A percentile compares a stretch with the other conserved stretches of the same genome.
Conservation (phyloP, 495 filamentous ascomycete species). For the Usnea hakonensis region DNA sequence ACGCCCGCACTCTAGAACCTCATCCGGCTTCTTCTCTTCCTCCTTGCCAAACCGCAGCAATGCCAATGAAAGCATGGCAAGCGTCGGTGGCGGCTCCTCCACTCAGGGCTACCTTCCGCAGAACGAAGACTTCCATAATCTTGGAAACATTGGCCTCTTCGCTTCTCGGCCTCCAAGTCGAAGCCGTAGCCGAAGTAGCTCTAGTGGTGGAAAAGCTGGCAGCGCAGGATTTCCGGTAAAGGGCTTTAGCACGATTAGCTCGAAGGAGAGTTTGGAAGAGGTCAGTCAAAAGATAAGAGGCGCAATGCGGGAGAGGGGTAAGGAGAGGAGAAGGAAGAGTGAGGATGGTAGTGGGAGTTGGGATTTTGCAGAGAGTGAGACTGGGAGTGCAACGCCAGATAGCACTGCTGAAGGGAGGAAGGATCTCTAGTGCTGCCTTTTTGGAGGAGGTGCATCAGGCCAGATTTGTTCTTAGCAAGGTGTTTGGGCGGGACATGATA, state of each 20-base stretch:
- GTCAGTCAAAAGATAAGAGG: constrained; percentile 79
- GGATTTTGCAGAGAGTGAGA: constrained; percentile 41
- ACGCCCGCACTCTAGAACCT: constrained; percentile 18
- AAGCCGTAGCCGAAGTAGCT: constrained; percentile 63
- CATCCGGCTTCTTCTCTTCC: constrained; percentile 17
- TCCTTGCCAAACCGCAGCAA: constrained; percentile 6
- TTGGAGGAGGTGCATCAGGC: not conserved
- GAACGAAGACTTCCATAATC: constrained; percentile 88
- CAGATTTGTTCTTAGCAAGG: not conserved
- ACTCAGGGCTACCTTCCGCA: constrained; percentile 55
- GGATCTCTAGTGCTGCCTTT: constrained; percentile 27
- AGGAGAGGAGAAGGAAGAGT: constrained; percentile 62
- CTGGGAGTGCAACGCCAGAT: constrained; percentile 34
- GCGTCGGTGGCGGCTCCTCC: constrained; percentile 30
- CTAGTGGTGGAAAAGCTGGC: constrained; percentile 49
- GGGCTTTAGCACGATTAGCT: constrained; percentile 63
- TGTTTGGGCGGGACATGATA: not conserved
- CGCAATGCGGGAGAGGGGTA: constrained; percentile 78
- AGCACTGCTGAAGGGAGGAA: constrained; percentile 36
- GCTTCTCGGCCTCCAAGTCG: constrained; percentile 69
- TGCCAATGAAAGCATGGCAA: constrained; percentile 19
- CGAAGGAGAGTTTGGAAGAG: constrained; percentile 66
- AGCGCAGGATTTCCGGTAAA: constrained; percentile 58
- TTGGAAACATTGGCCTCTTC: constrained; percentile 79
- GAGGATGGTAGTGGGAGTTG: constrained; percentile 37